Base-by-base conservation (phyloP, 176 grass and related monocot genomes). In the Themeda triandra region DNA sequence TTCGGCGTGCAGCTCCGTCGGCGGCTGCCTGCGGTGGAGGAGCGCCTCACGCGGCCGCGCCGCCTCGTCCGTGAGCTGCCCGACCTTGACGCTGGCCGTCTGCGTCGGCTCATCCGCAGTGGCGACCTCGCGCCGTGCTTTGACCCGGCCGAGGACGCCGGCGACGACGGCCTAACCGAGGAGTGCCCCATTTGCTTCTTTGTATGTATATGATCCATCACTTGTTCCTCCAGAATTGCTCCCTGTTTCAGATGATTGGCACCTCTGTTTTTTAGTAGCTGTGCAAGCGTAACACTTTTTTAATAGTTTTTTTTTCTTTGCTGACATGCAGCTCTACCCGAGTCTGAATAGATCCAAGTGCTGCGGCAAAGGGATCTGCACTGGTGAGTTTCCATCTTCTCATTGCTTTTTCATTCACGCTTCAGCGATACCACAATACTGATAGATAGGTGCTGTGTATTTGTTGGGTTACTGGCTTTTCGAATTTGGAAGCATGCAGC, bases 161-260 rank as follows among this genome's bases (percentile, higher is more conserved):
- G 15, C 21, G 85, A 30, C 30, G 70, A 25, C 23, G 71, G 23
- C 13, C 63, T 56, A 31, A 45, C 77, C 19, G 92, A 88, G 80
- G 91, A 93, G 29, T 95, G 95, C 76, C 95, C 95, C 66, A 93
- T 95, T 51, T 95, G 95, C 85, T 98, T 92, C 91, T 85, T 86
- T 17, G 95, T 98, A 84, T 42, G 73, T 98, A 86, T 98, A 86
- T 54, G 73, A 19, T 59, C 29, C 5, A 53, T 36, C 62, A 1
- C 24, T 18, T 1, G 24, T 28, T 66, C 77, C 23, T 67, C 64
- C 13, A 15, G 2, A 18, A 41, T 11, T 81, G 6, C 37, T 25
- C 54, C 44, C 32, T 46, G 33, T 21, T 82, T 68, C 30, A 27
- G 6, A 42, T 40, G 71, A 51, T 31, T 27, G 44, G 24, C 19